Evolutionary conservation across 176 grass and related monocot genomes (phyloP), one percentile per base, ranked within the genome.

Genomic region (Saccharum spontaneum): DNA sequence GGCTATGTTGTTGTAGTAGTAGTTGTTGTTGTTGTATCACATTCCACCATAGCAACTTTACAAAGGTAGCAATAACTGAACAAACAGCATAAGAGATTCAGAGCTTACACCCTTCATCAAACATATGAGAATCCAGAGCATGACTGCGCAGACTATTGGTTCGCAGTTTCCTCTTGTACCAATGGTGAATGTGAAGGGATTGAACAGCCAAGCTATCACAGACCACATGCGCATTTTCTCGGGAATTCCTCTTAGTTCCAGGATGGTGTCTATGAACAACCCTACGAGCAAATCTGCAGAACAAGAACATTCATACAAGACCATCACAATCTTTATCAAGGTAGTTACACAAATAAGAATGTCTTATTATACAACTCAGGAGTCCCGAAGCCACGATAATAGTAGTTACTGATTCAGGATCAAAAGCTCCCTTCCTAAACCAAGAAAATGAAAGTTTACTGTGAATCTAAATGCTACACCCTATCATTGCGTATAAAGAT

Each of bases 101-200:
- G 84, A 87, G 88, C 84, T 88, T 96, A 98, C 91, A 98, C 97
- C 97, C 73, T 92, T 96, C 88, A 98, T 92, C 89, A 98, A 83
- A 84, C 89, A 98, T 72, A 91, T 79, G 65, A 98, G 89, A 70
- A 94, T 92, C 97, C 97, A 98, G 48, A 98, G 94, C 68, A 98
- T 86, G 61, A 90, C 66, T 31, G 91, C 91, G 33, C 93, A 98
- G 36, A 96, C 93, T 31, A 98, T 81, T 15, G 96, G 96, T 39
- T 94, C 96, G 14, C 93, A 98, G 74, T 98, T 98, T 79, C 96
- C 93, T 82, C 96, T 94, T 17, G 96, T 95, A 65, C 96, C 93
- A 83, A 98, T 98, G 64, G 96, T 95, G 65, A 94, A 95, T 5
- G 96, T 98, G 84, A 95, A 98, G 16, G 93, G 96, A 39, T 95